Percentiles rank a stretch among this genome's conserved stretches.
Evolutionary conservation across 2,329 filamentous ascomycete genomes (phyloP).

Genomic region (Graphium sp.): DNA sequence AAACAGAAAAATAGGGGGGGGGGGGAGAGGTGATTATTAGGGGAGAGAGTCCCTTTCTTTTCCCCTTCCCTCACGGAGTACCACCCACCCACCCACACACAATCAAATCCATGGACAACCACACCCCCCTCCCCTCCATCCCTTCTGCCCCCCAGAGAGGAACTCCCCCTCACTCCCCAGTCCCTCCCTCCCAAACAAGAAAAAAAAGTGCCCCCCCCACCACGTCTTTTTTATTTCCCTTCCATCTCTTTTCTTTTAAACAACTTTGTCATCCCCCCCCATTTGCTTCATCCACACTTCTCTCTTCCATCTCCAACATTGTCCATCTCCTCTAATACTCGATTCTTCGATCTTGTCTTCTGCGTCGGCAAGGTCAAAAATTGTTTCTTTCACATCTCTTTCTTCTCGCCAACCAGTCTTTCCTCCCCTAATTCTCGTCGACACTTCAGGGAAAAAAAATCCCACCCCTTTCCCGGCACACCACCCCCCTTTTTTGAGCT

Average conservation of each 20-base stretch:
- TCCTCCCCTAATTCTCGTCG: conserved; percentile 8
- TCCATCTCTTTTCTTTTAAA: conserved; percentile 5
- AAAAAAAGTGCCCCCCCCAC: conserved; percentile 3
- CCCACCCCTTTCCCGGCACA: conserved; percentile 9
- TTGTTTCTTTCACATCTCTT: no score
- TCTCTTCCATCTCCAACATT: conserved; percentile 1
- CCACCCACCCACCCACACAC: no score
- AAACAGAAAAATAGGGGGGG: no score
- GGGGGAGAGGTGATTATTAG: no score
- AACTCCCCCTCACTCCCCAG: conserved; percentile 1
- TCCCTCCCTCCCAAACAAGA: conserved; percentile 3
- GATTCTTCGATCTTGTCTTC: neutral
- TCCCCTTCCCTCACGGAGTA: no score
- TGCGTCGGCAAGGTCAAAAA: no score
- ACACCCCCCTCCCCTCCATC: no score
- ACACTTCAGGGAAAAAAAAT: conserved; percentile 7
- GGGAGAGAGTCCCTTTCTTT: no score
- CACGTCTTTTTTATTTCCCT: conserved; percentile 2
- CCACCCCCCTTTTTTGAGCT: conserved; percentile 10
- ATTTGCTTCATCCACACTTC: conserved; percentile 3
- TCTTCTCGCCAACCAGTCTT: conserved; percentile 4
- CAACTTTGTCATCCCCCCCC: conserved; percentile 1
- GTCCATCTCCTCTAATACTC: no score
- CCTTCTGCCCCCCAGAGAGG: no score
- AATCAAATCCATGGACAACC: no score